Base-by-base conservation (phyloP, 2,329 filamentous ascomycete species). In the Keithomyces neogunnii region DNA sequence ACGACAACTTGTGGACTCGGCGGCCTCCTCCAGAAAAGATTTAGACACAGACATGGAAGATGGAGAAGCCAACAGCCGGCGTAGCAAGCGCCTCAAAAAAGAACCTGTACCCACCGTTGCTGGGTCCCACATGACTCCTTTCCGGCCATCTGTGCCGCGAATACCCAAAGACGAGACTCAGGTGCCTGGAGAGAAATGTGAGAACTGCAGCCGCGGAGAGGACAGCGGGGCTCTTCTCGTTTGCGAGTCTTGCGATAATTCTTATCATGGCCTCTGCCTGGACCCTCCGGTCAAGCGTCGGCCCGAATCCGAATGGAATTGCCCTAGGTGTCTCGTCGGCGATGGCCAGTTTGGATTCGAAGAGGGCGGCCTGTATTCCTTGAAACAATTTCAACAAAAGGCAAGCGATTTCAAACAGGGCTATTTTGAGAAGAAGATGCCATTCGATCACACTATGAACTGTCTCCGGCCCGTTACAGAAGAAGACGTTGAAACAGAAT, bases 341-440 rank as follows among this genome's bases (percentile, higher is more conserved):
- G 95, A 95, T 51, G 91, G 92, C 39, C 90, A 97, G 58, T 99
- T 96, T 62, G 93, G 93, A 0, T 99, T 99, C 55, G 92, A 97
- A 64, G 93, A 99, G 67, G 93, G 93, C 29, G 91, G 91, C 3
- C 80, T 96, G 28, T 99, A 99, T 69, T 99, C 93, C 0, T 75
- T 99, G 30, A 90, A 88, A 62, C 88, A 95, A 61, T 99, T 99
- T 65, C 93, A 99, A 66, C 89, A 96, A 64, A 96, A 92, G 66
- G 93, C 93, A 5, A 88, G 88, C 59, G 88, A 89, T 59, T 99
- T 99, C 75, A 97, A 96, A 69, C 87, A 95, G 60, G 83, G 82
- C 29, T 96, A 99, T 63, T 99, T 99, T 62, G 85, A 89, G 55
- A 85, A 86, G 61, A 93, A 91, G 68, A 89, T 91, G 84, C 88